Base-by-base conservation (phyloP, 83 land plant genomes). In the Larix sibirica region DNA sequence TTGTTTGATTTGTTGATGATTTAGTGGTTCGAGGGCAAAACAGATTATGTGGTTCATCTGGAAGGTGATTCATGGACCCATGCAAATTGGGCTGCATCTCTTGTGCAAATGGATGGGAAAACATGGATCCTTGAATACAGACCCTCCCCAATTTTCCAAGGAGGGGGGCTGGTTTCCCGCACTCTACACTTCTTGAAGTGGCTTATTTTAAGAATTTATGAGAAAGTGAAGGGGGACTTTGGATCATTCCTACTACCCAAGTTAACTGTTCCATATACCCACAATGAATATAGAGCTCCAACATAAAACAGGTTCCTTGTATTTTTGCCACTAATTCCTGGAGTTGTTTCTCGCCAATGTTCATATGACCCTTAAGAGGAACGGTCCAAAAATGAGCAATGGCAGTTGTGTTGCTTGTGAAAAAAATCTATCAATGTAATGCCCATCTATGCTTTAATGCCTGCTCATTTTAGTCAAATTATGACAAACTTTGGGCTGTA, bases 51-150 rank as follows among this genome's bases (percentile, higher is more conserved):
- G 7, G 61, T 83, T 40, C 79, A 81, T 16, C 73, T 67, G 62
- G 65, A 80, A 23, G 85, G 83, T 61, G 74, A 71, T 63, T 86
- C 90, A 3, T 91, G 90, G 91, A 62, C 38, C 28, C 87, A 84
- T 3, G 42, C 36, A 61, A 84, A 79, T 40, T 89, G 86, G 86
- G 71, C 83, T 60, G 81, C 91, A n/a, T 84, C 88, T 8, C 84
- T 61, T 0, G 81, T 88, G 77, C 90, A 88, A 54, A 36, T 90
- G 6, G 89, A 90, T 80, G 74, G 80, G 62, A 81, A 88, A 60
- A 90, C 90, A 1, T 88, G 88, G 88, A 73, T 90, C 42, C 85
- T 90, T 0, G 90, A 90, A 77, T 88, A 90, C 58, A 77, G 54
- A 28, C 33, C 24, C n/a, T 56, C 62, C 20, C 4, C 62, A 58